These are phyloP conservation scores for Colletotrichum lindemuthianum DNA, from an alignment of 2,329 filamentous ascomycete genomes.

Conservation along the genomic window DNA sequence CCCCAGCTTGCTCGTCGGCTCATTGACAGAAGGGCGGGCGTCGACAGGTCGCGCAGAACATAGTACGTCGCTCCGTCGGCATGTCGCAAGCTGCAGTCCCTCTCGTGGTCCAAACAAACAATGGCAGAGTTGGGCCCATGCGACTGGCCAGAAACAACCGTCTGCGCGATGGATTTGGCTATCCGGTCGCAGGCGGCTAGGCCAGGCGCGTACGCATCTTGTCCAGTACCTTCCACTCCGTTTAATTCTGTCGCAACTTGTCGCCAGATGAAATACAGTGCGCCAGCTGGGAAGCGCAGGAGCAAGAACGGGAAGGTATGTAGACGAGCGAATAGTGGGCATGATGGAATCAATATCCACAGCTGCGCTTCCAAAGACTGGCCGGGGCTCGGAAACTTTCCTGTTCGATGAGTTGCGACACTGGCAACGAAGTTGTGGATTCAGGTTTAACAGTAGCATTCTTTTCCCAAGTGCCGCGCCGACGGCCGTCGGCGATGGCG, in stretches of 20 bases:
- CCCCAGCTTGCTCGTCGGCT: too few relatives aligned
- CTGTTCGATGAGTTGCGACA: slow-evolving; percentile 19
- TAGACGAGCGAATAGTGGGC: too few relatives aligned
- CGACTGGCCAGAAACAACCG: slow-evolving; percentile 32
- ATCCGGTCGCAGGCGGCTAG: slow-evolving; percentile 20
- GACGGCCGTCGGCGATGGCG: neutral
- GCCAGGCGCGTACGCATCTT: slow-evolving; percentile 29
- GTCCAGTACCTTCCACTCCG: too few relatives aligned
- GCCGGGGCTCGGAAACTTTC: slow-evolving; percentile 8
- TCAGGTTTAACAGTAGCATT: neutral
- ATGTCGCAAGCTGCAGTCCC: slow-evolving; percentile 22
- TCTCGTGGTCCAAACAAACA: slow-evolving; percentile 30
- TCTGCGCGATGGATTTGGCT: slow-evolving; percentile 17
- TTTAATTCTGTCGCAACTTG: slow-evolving; percentile 14
- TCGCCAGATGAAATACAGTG: slow-evolving; percentile 15
- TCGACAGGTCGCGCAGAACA: too few relatives aligned
- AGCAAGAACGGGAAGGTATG: too few relatives aligned
- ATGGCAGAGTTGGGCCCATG: slow-evolving; percentile 26
- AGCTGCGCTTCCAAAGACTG: neutral
- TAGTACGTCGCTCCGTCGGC: neutral
- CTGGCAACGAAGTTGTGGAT: slow-evolving; percentile 21
- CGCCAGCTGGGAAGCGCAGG: neutral
- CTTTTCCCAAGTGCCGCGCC: too few relatives aligned
- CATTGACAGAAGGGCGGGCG: too few relatives aligned
- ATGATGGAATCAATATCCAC: neutral